A percentile compares a stretch with the other conserved stretches of the same genome.
These are phyloP conservation scores for Neofusicoccum ribis DNA, from an alignment of 2,329 filamentous ascomycete species.

Conservation along the genomic window DNA sequence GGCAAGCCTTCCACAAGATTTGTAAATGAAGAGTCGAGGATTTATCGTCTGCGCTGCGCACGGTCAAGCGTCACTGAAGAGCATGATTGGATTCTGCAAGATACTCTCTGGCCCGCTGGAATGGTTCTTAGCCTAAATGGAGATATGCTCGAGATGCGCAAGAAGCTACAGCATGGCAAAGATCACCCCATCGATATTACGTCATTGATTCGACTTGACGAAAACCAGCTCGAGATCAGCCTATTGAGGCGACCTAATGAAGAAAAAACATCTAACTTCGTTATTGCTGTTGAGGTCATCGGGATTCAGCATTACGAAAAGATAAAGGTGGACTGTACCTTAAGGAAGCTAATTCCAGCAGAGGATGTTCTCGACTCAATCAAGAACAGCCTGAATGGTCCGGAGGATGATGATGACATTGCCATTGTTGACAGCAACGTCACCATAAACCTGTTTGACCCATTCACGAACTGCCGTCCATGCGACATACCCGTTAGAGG, in stretches of 20 bases:
- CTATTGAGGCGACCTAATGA: slow-evolving; percentile 33
- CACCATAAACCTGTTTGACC: slow-evolving; percentile 49
- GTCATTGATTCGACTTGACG: slow-evolving; percentile 54
- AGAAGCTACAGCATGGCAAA: slow-evolving; percentile 71
- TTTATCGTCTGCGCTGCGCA: slow-evolving; percentile 71
- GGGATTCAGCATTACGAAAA: slow-evolving; percentile 50
- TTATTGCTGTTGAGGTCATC: slow-evolving; percentile 70
- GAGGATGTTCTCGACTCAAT: slow-evolving; percentile 60
- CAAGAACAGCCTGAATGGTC: slow-evolving; percentile 43
- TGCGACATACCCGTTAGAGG: slow-evolving; percentile 74
- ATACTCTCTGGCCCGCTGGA: slow-evolving; percentile 67
- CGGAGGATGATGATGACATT: slow-evolving; percentile 50
- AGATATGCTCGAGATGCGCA: slow-evolving; percentile 54
- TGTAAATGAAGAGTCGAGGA: slow-evolving; percentile 42
- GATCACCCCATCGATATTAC: slow-evolving; percentile 78
- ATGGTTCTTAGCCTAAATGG: slow-evolving; percentile 71
- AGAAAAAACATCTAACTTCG: slow-evolving; percentile 49
- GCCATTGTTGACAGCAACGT: slow-evolving; percentile 41
- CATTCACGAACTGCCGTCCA: slow-evolving; percentile 49
- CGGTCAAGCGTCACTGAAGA: slow-evolving; percentile 40
- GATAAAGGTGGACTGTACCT: slow-evolving; percentile 34
- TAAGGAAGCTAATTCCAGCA: slow-evolving; percentile 40
- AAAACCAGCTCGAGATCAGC: slow-evolving; percentile 61
- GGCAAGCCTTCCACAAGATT: background rate
- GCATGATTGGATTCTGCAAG: slow-evolving; percentile 61